Evolutionary conservation across 1,284 basidiomycete species (phyloP), one percentile per base, ranked within the genome.

Genomic region (Peniophora sp.): DNA sequence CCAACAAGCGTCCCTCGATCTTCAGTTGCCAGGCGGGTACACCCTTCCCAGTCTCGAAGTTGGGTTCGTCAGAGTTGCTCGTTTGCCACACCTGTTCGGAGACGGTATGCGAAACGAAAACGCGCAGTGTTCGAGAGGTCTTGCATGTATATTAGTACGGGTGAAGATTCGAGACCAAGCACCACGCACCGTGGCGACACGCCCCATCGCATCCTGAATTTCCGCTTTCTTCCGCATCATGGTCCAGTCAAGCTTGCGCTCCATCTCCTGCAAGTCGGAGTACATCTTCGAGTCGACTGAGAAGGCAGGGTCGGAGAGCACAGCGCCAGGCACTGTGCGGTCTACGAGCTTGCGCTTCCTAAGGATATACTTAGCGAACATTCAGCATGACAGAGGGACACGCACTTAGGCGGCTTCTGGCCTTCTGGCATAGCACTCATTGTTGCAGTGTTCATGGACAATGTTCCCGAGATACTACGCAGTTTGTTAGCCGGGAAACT

Each of bases 221-320:
- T 98, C 96, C 11, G 89, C 88, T 57, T 81, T 83, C 67, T 97
- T 97, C 57, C 96, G 75, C 58, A 84, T 83, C 69, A 97, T 85
- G 3, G 92, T 96, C 96, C 96, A 98, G 68, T 98, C 95, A 10
- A 98, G 74, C 65, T 88, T 90, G 55, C 89, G 79, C 67, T 97
- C 95, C 77, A 92, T 89, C 54, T 89, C 85, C 45, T 95, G 71
- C 27, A 98, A 73, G 61, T 90, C 83, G 52, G 83, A 78, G 67
- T 97, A 98, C 76, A 96, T 89, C 50, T 77, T 77, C 20, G 91
- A 90, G 67, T 96, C 87, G 56, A 80, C 75, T 17, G 85, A 77
- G 59, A 94, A 88, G 45, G 83, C 78, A 22, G 83, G 79, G 54
- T 79, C 75, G 56, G 85, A 75, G 47, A 79, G 68, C 22, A 90